A percentile compares a stretch with the other conserved stretches of the same genome.
These are phyloP conservation scores for Aspergillus sclerotioniger DNA, from an alignment of 495 filamentous ascomycete genomes.

Conservation along the genomic window DNA sequence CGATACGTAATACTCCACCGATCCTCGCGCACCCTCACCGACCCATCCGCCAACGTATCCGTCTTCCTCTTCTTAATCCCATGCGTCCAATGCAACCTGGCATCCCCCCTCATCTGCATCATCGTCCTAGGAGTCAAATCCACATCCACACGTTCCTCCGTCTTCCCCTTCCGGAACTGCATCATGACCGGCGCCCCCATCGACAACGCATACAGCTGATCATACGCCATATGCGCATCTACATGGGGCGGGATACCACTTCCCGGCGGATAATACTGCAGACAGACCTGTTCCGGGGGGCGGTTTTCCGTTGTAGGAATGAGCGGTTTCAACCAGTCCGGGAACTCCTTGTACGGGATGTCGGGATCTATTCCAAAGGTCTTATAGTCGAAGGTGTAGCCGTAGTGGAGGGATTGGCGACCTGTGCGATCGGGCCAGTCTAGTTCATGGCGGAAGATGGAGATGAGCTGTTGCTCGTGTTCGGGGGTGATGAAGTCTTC, in stretches of 20 bases:
- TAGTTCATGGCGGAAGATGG: conserved; percentile 32
- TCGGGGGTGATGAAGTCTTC: conserved; percentile 32
- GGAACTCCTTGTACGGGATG: conserved; percentile 41
- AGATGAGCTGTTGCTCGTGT: conserved; percentile 35
- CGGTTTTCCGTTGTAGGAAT: conserved; percentile 36
- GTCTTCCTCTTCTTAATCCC: conserved; percentile 43
- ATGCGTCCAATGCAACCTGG: conserved; percentile 44
- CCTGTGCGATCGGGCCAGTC: conserved; percentile 38
- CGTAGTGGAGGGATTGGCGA: conserved; percentile 40
- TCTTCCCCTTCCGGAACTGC: conserved; percentile 32
- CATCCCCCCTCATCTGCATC: conserved; percentile 38
- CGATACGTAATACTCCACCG: conserved; percentile 45
- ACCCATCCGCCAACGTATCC: conserved; percentile 33
- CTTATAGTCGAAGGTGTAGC: conserved; percentile 46
- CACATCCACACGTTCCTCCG: conserved; percentile 30
- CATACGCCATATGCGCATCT: conserved; percentile 37
- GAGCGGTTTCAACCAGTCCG: conserved; percentile 36
- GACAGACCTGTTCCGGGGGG: conserved; percentile 41
- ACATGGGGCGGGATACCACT: conserved; percentile 43
- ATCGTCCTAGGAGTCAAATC: conserved; percentile 36
- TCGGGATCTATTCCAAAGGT: conserved; percentile 40
- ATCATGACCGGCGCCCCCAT: conserved; percentile 38
- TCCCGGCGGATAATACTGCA: conserved; percentile 44
- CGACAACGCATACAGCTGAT: conserved; percentile 42
- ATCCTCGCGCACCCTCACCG: conserved; percentile 26